Evolutionary conservation across 495 filamentous ascomycete genomes (phyloP), one percentile per base, ranked within the genome.

Genomic region (Pseudotulostoma volvatum): DNA sequence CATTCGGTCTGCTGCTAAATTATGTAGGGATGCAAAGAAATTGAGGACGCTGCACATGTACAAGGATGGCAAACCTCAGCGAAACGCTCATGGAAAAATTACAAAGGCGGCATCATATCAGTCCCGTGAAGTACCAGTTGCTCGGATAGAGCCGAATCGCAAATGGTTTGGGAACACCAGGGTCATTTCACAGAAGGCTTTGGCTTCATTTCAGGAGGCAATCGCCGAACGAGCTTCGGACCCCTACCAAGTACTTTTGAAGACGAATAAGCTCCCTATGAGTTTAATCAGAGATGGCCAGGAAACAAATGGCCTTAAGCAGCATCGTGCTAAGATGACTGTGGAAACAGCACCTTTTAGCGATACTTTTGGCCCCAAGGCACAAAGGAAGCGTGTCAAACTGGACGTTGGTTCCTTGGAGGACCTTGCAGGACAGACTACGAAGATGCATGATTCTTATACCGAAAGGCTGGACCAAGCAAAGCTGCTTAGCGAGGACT

Each of bases 201-300:
- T 90, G 43, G 71, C 64, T 18, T 76, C 78, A 1, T 97, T 97
- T 61, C 77, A 92, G 34, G 83, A 92, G 42, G 92, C 90, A 9
- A 86, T 96, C 55, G 83, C 82, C 7, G 86, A 86, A 58, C 78
- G 83, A 58, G 76, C 81, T 15, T 76, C 78, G 15, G 88, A 97
- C 53, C 92, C 92, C 1, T 93, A 94, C 60, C 73, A 80, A 38
- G 86, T 93, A 34, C 73, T 96, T 7, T 63, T 97, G 21, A 94
- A 93, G 64, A 79, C 77, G 36, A 96, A 96, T 57, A 96, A 96
- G 61, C 62, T 93, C 30, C 83, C 85, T 15, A 83, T 92, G 83
- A 81, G 66, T 36, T 62, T 87, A 51, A 80, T 88, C 43, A 60
- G 69, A 43, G 81, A 85, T 42, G 68, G 68, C 30, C 57, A 71